A percentile compares a stretch with the other conserved stretches of the same genome.
phyloP scores from a whole-genome alignment of 306 rosid species.

The Inga laurina region DNA sequence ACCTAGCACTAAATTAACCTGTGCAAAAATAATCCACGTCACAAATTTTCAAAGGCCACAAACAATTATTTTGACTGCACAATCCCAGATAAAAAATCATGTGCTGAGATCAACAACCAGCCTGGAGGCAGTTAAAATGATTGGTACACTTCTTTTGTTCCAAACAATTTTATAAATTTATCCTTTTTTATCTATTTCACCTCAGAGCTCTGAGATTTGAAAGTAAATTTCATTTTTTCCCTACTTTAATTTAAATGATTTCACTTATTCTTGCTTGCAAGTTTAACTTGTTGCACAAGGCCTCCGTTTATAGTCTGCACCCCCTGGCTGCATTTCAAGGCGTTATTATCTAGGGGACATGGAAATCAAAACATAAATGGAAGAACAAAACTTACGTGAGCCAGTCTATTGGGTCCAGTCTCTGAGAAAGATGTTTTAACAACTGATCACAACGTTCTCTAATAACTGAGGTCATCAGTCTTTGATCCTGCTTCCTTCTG shows the following conservation, averaged over 20 bases:
- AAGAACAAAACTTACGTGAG: conserved; percentile 76
- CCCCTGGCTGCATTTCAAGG: neutral
- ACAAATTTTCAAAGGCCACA: neutral
- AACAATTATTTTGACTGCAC: conserved; percentile 7
- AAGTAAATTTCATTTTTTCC: neutral
- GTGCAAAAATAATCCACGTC: conserved; percentile 20
- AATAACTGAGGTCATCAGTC: conserved; percentile 55
- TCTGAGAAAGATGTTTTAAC: conserved; percentile 72
- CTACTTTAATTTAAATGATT: conserved; percentile 19
- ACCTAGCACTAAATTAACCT: neutral
- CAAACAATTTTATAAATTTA: neutral
- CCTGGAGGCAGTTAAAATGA: neutral
- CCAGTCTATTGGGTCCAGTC: conserved; percentile 98
- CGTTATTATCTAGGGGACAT: neutral
- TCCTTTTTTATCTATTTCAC: neutral
- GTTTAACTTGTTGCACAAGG: conserved; percentile 19
- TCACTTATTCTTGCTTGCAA: conserved; percentile 7
- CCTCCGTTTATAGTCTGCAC: conserved; percentile 13
- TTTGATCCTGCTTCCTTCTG: conserved; percentile 78
- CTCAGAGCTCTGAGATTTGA: neutral
- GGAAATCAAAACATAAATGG: conserved; percentile 7
- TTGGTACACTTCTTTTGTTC: neutral
- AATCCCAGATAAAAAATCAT: neutral
- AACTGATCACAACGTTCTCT: conserved; percentile 66
- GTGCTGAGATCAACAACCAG: conserved; percentile 3